Conservation (phyloP, 208 protist genomes). For the Crithidia mellificae region DNA sequence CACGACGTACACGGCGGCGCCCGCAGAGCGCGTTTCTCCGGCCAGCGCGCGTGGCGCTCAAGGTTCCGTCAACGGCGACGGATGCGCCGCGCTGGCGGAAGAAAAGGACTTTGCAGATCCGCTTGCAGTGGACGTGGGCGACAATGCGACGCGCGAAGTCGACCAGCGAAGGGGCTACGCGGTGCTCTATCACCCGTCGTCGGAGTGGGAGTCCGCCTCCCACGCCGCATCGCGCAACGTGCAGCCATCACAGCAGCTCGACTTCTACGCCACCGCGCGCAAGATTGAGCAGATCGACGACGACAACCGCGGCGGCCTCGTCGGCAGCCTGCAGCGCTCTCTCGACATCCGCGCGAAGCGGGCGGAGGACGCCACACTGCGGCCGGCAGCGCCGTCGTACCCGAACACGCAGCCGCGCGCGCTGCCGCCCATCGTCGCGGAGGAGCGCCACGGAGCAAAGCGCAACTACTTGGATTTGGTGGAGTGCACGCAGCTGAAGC, state of each 20-base stretch:
- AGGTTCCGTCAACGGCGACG: neutral
- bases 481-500: constrained; percentile 69
- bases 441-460: constrained; percentile 44
- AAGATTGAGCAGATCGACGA: constrained; percentile 77
- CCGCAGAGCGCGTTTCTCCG: neutral
- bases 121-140: neutral
- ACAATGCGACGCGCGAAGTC: neutral
- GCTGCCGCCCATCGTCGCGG: constrained; percentile 31
- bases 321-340: constrained; percentile 70
- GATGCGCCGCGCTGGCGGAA: neutral
- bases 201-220: constrained; percentile 61
- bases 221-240: constrained; percentile 57
- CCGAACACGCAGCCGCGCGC: constrained; percentile 15
- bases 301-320: constrained; percentile 57
- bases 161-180: constrained; percentile 16
- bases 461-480: constrained; percentile 84
- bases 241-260: constrained; percentile 42
- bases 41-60: neutral
- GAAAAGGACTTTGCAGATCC: neutral
- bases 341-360: constrained; percentile 80
- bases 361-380: constrained; percentile 48
- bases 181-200: constrained; percentile 28
- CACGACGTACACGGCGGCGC: constrained; percentile 38
- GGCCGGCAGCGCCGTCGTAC: constrained; percentile 41
- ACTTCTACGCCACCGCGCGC: constrained; percentile 74